phyloP scores from a whole-genome alignment of 495 filamentous ascomycete species.

The Penicillium canariense region DNA sequence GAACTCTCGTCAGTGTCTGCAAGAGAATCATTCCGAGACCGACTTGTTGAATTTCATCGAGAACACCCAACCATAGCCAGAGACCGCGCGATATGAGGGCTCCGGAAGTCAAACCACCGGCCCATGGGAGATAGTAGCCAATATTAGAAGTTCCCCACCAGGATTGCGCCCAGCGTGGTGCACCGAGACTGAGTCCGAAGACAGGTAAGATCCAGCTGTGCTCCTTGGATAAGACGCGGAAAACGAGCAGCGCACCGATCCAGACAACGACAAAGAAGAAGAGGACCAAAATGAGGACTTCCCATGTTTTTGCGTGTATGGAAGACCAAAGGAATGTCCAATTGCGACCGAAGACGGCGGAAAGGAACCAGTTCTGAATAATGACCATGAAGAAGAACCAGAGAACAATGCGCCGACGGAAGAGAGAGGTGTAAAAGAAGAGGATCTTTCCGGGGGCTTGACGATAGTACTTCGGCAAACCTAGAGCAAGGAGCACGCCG shows the following conservation, averaged over 20 bases:
- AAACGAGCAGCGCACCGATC: slow-evolving; percentile 35
- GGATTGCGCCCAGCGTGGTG: slow-evolving; percentile 51
- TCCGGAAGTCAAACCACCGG: slow-evolving; percentile 40
- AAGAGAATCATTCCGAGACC: slow-evolving; percentile 53
- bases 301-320: slow-evolving; percentile 43
- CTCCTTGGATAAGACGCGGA: slow-evolving; percentile 43
- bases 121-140: slow-evolving; percentile 49
- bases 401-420: slow-evolving; percentile 46
- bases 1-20: slow-evolving; percentile 49
- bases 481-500: slow-evolving; percentile 42
- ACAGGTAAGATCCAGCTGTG: slow-evolving; percentile 53
- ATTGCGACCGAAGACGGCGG: slow-evolving; percentile 49
- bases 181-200: slow-evolving; percentile 48
- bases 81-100: slow-evolving; percentile 46
- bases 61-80: slow-evolving; percentile 52
- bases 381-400: slow-evolving; percentile 51
- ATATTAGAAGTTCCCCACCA: slow-evolving; percentile 51
- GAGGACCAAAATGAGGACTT: slow-evolving; percentile 42
- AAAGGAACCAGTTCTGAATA: slow-evolving; percentile 49
- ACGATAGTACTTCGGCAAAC: slow-evolving; percentile 51
- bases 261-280: slow-evolving; percentile 48
- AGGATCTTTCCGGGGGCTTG: slow-evolving; percentile 67
- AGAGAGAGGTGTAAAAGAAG: slow-evolving; percentile 49
- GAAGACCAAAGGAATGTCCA: slow-evolving; percentile 52
- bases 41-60: slow-evolving; percentile 49